phyloP scores from a whole-genome alignment of 768 basidiomycete genomes.

The Termitomyces sp. region DNA sequence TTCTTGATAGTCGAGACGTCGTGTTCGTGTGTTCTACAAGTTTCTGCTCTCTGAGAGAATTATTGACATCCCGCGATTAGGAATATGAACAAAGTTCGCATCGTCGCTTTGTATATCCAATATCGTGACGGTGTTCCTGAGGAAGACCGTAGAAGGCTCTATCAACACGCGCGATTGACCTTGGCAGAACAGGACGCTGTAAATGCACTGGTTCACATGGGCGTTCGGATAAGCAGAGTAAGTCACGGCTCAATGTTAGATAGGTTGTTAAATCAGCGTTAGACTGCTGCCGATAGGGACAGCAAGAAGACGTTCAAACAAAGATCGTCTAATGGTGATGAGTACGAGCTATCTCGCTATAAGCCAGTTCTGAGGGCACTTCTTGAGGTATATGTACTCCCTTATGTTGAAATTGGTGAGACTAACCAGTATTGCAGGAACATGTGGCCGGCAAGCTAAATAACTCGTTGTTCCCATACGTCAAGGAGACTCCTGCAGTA shows the following conservation, averaged over 20 bases:
- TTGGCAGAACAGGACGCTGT: conserved; percentile 91
- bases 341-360: conserved; percentile 94
- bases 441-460: conserved; percentile 78
- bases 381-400: conserved; percentile 56
- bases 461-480: conserved; percentile 78
- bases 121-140: conserved; percentile 97
- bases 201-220: conserved; percentile 79
- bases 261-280: background rate
- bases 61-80: conserved; percentile 31
- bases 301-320: conserved; percentile 78
- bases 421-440: conserved; percentile 46
- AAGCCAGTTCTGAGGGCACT: conserved; percentile 78
- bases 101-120: conserved; percentile 93
- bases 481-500: conserved; percentile 67
- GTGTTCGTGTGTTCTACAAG: conserved; percentile 41
- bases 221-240: conserved; percentile 80
- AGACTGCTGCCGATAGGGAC: conserved; percentile 76
- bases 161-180: conserved; percentile 88
- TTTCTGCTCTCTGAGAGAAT: background rate
- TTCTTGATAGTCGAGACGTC: conserved; percentile 83
- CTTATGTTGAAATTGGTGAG: background rate
- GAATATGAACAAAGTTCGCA: conserved; percentile 88
- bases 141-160: conserved; percentile 89
- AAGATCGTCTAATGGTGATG: conserved; percentile 72
- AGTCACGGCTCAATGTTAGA: conserved; percentile 14